These are phyloP conservation scores for Macrolepiota dolichaula DNA, from an alignment of 768 basidiomycete species.

Conservation along the genomic window DNA sequence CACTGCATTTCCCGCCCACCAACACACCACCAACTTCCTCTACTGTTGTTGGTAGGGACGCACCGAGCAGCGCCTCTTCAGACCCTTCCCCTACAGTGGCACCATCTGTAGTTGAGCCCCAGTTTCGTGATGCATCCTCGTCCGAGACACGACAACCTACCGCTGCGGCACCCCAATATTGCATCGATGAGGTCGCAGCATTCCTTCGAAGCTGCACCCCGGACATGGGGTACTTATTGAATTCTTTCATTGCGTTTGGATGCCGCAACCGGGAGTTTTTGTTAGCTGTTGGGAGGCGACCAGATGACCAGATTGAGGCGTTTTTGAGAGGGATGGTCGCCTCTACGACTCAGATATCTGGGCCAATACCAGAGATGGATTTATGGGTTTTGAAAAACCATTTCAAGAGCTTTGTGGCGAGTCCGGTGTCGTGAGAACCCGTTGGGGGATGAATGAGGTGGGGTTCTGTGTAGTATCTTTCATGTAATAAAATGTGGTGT, in stretches of 20 bases:
- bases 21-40: too few relatives aligned
- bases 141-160: too few relatives aligned
- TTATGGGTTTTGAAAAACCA: background rate
- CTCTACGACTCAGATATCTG: background rate
- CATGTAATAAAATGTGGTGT: too few relatives aligned
- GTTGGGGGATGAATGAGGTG: background rate
- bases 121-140: too few relatives aligned
- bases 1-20: too few relatives aligned
- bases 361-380: background rate
- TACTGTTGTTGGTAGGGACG: too few relatives aligned
- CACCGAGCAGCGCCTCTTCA: too few relatives aligned
- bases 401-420: background rate
- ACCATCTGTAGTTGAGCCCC: too few relatives aligned
- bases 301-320: slow-evolving; percentile 1
- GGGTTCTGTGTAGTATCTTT: too few relatives aligned
- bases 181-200: background rate
- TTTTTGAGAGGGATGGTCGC: background rate
- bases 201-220: slow-evolving; percentile 7
- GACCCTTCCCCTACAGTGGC: too few relatives aligned
- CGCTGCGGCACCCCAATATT: background rate
- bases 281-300: background rate
- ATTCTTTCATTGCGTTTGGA: slow-evolving; percentile 5
- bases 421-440: background rate
- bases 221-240: slow-evolving; percentile 1
- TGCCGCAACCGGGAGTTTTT: slow-evolving; percentile 6